Percentiles rank a stretch among this genome's conserved stretches.
Evolutionary conservation across 1,284 basidiomycete genomes (phyloP).

Genomic region (Thecaphora thlaspeos): DNA sequence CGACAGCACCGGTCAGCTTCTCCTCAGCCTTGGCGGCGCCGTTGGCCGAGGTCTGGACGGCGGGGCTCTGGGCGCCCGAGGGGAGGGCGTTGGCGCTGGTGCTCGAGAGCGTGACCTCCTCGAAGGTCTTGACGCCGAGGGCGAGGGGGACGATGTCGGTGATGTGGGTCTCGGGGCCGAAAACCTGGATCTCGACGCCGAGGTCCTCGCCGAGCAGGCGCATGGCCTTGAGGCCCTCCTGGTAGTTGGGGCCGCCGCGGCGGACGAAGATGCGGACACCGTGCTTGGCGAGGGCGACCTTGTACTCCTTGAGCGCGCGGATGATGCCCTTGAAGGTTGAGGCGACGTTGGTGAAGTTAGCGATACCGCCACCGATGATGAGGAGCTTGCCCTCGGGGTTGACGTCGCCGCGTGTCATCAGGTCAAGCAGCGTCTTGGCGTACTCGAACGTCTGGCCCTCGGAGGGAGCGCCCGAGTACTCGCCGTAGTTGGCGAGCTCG

Average conservation of each 20-base stretch:
- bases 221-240: slow-evolving; percentile 99
- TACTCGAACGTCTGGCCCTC: slow-evolving; percentile 99
- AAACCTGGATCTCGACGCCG: slow-evolving; percentile 91
- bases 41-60: slow-evolving; percentile 24
- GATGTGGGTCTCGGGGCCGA: slow-evolving; percentile 97
- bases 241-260: slow-evolving; percentile 98
- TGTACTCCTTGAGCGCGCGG: slow-evolving; percentile 90
- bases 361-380: slow-evolving; percentile 99
- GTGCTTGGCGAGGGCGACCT: slow-evolving; percentile 60
- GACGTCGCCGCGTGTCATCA: slow-evolving; percentile 74
- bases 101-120: slow-evolving; percentile 58
- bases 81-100: slow-evolving; percentile 57
- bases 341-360: slow-evolving; percentile 99
- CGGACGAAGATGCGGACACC: slow-evolving; percentile 71
- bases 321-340: slow-evolving; percentile 99
- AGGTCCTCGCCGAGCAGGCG: slow-evolving; percentile 94
- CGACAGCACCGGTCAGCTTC: slow-evolving; percentile 70
- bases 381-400: slow-evolving; percentile 78
- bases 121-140: slow-evolving; percentile 68
- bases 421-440: slow-evolving; percentile 96
- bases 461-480: slow-evolving; percentile 97
- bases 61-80: slow-evolving; percentile 44
- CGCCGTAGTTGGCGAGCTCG: slow-evolving; percentile 98
- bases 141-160: slow-evolving; percentile 98
- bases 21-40: slow-evolving; percentile 39